Percentiles rank a stretch among this genome's conserved stretches.
phyloP scores from a whole-genome alignment of 225 moss, liverwort and hornwort species.

The Polytrichum commune region DNA sequence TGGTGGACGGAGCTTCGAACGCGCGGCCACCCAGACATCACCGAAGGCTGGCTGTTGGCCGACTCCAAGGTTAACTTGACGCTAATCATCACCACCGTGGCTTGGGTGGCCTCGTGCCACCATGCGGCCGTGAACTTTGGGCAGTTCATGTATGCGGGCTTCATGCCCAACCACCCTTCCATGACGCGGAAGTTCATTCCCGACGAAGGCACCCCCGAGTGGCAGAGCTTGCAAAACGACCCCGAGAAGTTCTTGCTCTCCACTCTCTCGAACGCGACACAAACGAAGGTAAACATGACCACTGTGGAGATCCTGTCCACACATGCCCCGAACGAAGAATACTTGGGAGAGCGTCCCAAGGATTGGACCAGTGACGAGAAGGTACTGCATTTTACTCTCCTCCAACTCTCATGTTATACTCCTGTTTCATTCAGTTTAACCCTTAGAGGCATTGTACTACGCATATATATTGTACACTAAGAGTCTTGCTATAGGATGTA shows the following conservation, averaged over 20 bases:
- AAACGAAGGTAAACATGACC: slow-evolving; percentile 45
- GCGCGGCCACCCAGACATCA: slow-evolving; percentile 38
- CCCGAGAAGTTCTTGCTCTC: slow-evolving; percentile 46
- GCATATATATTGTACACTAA: too few relatives aligned
- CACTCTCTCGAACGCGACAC: slow-evolving; percentile 24
- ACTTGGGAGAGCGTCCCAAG: slow-evolving; percentile 32
- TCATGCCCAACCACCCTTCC: slow-evolving; percentile 58
- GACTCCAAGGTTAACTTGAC: slow-evolving; percentile 42
- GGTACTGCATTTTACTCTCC: slow-evolving; percentile 7
- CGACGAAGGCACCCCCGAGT: slow-evolving; percentile 37
- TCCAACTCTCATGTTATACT: too few relatives aligned
- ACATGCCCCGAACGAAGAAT: slow-evolving; percentile 65
- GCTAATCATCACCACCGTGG: slow-evolving; percentile 55
- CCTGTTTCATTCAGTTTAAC: too few relatives aligned
- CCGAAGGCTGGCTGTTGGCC: slow-evolving; percentile 51
- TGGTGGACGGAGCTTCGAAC: slow-evolving; percentile 65
- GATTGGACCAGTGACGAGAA: slow-evolving; percentile 33
- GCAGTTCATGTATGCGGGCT: slow-evolving; percentile 64
- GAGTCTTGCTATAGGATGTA: too few relatives aligned
- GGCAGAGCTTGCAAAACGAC: slow-evolving; percentile 27
- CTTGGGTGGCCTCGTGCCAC: slow-evolving; percentile 63
- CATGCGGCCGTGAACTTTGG: slow-evolving; percentile 83
- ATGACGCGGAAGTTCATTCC: slow-evolving; percentile 47
- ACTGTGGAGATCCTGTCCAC: slow-evolving; percentile 61
- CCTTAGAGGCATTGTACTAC: too few relatives aligned